These are phyloP conservation scores for Colletotrichum chlorophyti DNA, from an alignment of 2,329 filamentous ascomycete genomes.

Conservation along the genomic window DNA sequence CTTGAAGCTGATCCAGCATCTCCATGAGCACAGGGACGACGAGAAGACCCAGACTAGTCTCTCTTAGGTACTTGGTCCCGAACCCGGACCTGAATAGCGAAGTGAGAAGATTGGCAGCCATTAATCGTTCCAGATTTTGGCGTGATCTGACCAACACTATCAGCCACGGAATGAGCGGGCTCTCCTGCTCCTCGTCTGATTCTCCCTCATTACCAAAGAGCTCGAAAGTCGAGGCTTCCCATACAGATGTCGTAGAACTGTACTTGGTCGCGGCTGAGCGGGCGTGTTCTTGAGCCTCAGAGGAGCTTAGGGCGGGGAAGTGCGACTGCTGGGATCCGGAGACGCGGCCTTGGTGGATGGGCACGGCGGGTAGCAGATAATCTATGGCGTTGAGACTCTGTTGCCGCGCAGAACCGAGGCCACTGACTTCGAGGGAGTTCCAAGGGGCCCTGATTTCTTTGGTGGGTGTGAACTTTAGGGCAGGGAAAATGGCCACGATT, in stretches of 20 bases:
- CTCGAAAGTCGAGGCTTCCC: constrained; percentile 41
- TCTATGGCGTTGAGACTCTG: constrained; percentile 65
- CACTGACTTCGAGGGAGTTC: constrained; percentile 60
- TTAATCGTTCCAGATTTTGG: constrained; percentile 65
- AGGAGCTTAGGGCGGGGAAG: constrained; percentile 61
- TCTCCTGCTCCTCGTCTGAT: constrained; percentile 68
- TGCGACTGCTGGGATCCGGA: constrained; percentile 44
- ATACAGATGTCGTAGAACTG: constrained; percentile 34
- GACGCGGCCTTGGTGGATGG: constrained; percentile 43
- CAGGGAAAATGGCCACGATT: constrained; percentile 73
- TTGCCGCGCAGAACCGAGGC: constrained; percentile 53
- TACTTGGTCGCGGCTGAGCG: constrained; percentile 35
- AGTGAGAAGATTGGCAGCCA: constrained; percentile 73
- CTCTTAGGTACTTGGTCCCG: constrained; percentile 64
- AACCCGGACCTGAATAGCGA: constrained; percentile 73
- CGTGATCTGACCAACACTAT: constrained; percentile 67
- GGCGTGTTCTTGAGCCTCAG: constrained; percentile 45
- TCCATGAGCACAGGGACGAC: constrained; percentile 74
- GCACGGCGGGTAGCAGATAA: constrained; percentile 65
- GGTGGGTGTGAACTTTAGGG: constrained; percentile 57
- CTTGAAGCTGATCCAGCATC: constrained; percentile 45
- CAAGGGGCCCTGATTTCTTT: constrained; percentile 58
- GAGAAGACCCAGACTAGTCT: constrained; percentile 69
- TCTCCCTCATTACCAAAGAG: constrained; percentile 37
- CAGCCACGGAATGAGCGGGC: constrained; percentile 76